A percentile compares a stretch with the other conserved stretches of the same genome.
phyloP scores from a whole-genome alignment of 768 basidiomycete genomes.

The Amanita molliuscula region DNA sequence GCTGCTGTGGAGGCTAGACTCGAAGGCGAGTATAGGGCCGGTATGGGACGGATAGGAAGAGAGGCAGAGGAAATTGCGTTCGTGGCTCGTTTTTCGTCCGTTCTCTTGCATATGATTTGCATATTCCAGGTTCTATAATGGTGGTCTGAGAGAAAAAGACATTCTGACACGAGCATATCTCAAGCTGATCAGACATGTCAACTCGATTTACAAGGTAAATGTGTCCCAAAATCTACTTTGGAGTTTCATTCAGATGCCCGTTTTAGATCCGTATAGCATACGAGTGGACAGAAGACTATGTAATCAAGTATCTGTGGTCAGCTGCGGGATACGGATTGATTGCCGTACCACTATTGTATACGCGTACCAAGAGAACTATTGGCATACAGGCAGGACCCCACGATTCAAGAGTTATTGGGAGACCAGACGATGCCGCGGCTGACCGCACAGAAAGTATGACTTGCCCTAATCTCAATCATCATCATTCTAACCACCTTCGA shows the following conservation, averaged over 20 bases:
- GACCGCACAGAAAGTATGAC: slow-evolving; percentile 36
- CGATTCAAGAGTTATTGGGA: background rate
- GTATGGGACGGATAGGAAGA: slow-evolving; percentile 75
- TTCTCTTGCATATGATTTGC: background rate
- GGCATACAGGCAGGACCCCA: slow-evolving; percentile 17
- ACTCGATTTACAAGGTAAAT: slow-evolving; percentile 79
- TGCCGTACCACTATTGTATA: slow-evolving; percentile 80
- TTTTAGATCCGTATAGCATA: slow-evolving; percentile 77
- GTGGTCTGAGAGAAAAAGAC: slow-evolving; percentile 71
- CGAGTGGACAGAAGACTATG: slow-evolving; percentile 94
- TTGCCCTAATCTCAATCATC: background rate
- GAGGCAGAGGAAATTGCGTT: slow-evolving; percentile 92
- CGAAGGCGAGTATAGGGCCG: slow-evolving; percentile 86
- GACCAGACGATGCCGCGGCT: slow-evolving; percentile 31
- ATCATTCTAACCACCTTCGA: background rate
- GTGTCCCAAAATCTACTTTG: background rate
- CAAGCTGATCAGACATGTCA: slow-evolving; percentile 77
- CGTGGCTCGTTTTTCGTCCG: slow-evolving; percentile 18
- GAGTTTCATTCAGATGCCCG: background rate
- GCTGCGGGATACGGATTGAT: slow-evolving; percentile 89
- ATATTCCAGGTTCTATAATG: slow-evolving; percentile 77
- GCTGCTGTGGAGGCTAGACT: slow-evolving; percentile 82
- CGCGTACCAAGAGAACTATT: slow-evolving; percentile 34
- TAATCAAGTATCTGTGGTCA: slow-evolving; percentile 95
- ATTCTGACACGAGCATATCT: slow-evolving; percentile 75